These are phyloP conservation scores for Vanrija humicola DNA, from an alignment of 1,284 basidiomycete species.

Conservation along the genomic window DNA sequence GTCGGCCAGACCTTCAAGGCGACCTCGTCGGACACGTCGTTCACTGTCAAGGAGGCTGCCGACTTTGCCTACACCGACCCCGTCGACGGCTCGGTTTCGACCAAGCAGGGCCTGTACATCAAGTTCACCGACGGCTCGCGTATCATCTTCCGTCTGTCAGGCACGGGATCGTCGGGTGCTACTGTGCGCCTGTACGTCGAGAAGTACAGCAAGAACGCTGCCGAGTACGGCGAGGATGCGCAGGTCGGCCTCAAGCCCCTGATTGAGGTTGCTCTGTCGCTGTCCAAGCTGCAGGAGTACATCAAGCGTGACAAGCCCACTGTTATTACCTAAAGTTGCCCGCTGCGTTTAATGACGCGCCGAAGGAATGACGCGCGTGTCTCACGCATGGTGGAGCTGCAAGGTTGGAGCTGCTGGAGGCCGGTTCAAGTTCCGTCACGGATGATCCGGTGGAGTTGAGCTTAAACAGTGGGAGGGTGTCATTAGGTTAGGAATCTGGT, in stretches of 20 bases:
- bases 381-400: neutral
- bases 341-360: neutral
- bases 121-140: constrained; percentile 86
- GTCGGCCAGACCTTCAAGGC: constrained; percentile 64
- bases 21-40: constrained; percentile 63
- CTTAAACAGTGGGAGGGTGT: neutral
- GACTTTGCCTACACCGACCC: constrained; percentile 97
- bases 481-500: neutral
- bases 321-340: constrained; percentile 71
- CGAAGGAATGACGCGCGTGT: neutral
- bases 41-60: constrained; percentile 72
- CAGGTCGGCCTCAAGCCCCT: constrained; percentile 88
- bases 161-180: constrained; percentile 92
- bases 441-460: neutral
- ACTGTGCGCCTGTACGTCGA: constrained; percentile 90
- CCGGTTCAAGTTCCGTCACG: neutral
- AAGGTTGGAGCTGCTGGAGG: too few species aligned
- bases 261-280: constrained; percentile 85
- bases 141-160: constrained; percentile 92
- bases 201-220: constrained; percentile 79
- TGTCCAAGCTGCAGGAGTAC: constrained; percentile 80
- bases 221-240: constrained; percentile 71
- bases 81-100: constrained; percentile 86
- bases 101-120: constrained; percentile 94
- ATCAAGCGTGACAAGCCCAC: constrained; percentile 85